Conservation (phyloP, 441 rosid genomes). For the Codiaeum variegatum region DNA sequence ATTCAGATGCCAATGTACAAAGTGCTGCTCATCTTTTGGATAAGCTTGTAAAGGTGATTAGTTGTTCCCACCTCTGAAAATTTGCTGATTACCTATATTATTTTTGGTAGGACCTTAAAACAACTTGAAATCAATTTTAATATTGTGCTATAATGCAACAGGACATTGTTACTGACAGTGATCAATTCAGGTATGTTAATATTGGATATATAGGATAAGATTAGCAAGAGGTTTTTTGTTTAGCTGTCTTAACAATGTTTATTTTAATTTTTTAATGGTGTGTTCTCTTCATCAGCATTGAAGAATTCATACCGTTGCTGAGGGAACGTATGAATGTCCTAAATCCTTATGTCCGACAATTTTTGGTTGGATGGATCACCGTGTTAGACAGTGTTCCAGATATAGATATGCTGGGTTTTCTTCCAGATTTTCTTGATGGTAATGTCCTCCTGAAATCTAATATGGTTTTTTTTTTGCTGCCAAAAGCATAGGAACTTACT, state of each 20-base stretch:
- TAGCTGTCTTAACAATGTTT: not conserved
- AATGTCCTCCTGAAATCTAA: slow-evolving; percentile 24
- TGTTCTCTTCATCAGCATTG: slow-evolving; percentile 66
- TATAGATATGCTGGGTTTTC: slow-evolving; percentile 99
- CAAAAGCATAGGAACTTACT: slow-evolving; percentile 20
- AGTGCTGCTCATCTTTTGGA: slow-evolving; percentile 99
- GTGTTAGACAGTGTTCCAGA: slow-evolving; percentile 99
- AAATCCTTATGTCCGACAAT: slow-evolving; percentile 94
- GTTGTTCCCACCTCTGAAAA: slow-evolving; percentile 5
- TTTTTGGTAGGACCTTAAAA: slow-evolving; percentile 18
- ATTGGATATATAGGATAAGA: slow-evolving; percentile 5
- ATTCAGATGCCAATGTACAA: slow-evolving; percentile 96
- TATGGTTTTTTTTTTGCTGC: slow-evolving; percentile 4
- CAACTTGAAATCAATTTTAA: slow-evolving; percentile 24
- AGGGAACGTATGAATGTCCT: slow-evolving; percentile 97
- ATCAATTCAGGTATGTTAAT: slow-evolving; percentile 85
- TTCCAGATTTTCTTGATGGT: slow-evolving; percentile 99
- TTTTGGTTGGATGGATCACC: slow-evolving; percentile 99
- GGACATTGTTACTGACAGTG: slow-evolving; percentile 99
- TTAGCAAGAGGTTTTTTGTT: not conserved
- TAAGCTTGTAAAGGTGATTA: slow-evolving; percentile 87
- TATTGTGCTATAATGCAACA: slow-evolving; percentile 45
- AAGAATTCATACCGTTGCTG: slow-evolving; percentile 96
- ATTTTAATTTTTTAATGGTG: slow-evolving; percentile 19
- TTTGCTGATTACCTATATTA: not conserved